A percentile compares a stretch with the other conserved stretches of the same genome.
phyloP scores from a whole-genome alignment of 2,329 filamentous ascomycete genomes.

The Apiospora marii region DNA sequence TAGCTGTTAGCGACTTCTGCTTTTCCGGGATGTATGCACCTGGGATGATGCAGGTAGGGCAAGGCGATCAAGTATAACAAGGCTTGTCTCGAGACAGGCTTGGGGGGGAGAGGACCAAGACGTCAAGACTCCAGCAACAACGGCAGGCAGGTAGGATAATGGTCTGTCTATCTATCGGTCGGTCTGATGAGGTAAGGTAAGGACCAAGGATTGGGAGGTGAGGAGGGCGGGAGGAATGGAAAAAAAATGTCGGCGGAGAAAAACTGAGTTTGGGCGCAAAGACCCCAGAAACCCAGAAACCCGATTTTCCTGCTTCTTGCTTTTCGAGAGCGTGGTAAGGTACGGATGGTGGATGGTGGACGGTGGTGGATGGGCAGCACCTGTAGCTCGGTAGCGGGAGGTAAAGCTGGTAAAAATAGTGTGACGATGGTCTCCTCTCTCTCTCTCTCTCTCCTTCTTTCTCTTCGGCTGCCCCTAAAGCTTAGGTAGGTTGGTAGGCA shows the following conservation, averaged over 20 bases:
- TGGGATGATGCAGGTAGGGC: conserved; percentile 4
- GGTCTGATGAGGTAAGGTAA: conserved; percentile 4
- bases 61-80: conserved; percentile 14
- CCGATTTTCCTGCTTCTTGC: conserved; percentile 20
- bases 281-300: conserved; percentile 23
- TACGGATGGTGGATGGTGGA: not conserved
- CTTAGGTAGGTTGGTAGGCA: not conserved
- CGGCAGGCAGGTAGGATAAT: not conserved
- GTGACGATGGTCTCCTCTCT: not conserved
- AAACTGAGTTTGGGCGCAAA: conserved; percentile 24
- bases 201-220: conserved; percentile 9
- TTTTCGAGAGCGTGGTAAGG: conserved; percentile 13
- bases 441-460: not conserved
- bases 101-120: not conserved
- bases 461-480: not conserved
- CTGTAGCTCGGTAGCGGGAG: not conserved
- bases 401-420: conserved; percentile 12
- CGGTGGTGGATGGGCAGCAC: not conserved
- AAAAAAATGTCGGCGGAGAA: conserved; percentile 26
- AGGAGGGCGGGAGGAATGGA: conserved; percentile 2
- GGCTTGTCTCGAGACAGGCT: conserved; percentile 7
- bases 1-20: not conserved
- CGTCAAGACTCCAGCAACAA: not conserved
- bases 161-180: not conserved
- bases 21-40: conserved; percentile 6